These are phyloP conservation scores for Crithidia sp. DNA, from an alignment of 208 protist species.

Conservation along the genomic window DNA sequence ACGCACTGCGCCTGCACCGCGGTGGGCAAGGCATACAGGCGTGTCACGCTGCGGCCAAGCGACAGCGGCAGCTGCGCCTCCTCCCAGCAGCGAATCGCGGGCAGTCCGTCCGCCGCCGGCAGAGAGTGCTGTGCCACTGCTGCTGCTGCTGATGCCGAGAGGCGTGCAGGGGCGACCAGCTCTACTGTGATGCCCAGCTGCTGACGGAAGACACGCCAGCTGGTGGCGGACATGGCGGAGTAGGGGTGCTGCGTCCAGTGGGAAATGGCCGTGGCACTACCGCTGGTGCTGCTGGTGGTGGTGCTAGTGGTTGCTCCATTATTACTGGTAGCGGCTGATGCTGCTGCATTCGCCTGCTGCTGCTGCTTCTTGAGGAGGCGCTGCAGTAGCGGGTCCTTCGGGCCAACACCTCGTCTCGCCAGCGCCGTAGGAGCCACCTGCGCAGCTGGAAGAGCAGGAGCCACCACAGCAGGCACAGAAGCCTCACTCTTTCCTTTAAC, in stretches of 20 bases:
- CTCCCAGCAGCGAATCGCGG: conserved; percentile 84
- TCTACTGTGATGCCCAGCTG: conserved; percentile 77
- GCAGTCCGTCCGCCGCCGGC: conserved; percentile 23
- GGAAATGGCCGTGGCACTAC: neutral
- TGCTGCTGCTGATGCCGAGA: neutral
- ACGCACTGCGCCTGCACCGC: conserved; percentile 85
- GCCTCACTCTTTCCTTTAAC: too few relatives aligned
- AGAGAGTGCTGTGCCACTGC: neutral
- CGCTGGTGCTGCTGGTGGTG: neutral
- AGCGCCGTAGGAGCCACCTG: conserved; percentile 31
- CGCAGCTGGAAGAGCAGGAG: neutral
- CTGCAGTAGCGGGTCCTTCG: conserved; percentile 64
- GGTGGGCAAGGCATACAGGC: conserved; percentile 63
- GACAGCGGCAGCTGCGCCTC: conserved; percentile 70
- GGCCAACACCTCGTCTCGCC: conserved; percentile 61
- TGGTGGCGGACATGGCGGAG: conserved; percentile 58
- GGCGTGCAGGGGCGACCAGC: conserved; percentile 32
- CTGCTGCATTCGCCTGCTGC: conserved; percentile 4
- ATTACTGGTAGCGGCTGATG: neutral
- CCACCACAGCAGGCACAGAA: neutral
- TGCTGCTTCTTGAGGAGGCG: conserved; percentile 49
- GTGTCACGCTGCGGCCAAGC: conserved; percentile 52
- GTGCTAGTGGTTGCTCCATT: neutral
- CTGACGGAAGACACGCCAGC: conserved; percentile 77
- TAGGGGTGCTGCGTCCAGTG: conserved; percentile 69